Evolutionary conservation across 208 protist species (phyloP).

Genomic region (Acanthamoeba rhysodes): DNA sequence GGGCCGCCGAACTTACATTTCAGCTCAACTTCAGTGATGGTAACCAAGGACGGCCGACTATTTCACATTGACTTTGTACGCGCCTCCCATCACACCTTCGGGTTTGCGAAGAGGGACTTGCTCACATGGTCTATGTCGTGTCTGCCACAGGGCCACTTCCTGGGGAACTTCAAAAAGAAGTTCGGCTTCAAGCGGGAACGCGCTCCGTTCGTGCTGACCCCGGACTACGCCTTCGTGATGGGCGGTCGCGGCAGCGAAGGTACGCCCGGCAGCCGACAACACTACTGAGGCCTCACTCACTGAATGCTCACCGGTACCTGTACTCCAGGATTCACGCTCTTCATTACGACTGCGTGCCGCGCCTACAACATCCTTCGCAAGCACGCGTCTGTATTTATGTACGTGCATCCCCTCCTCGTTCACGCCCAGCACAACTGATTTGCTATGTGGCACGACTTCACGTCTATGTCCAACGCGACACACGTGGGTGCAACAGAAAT

Average conservation of each 20-base stretch:
- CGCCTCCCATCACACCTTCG: not conserved
- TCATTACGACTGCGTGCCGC: slow-evolving; percentile 83
- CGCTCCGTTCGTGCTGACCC: slow-evolving; percentile 92
- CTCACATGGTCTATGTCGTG: not conserved
- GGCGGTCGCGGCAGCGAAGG: slow-evolving; percentile 88
- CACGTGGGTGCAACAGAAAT: too few species aligned
- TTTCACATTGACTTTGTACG: slow-evolving; percentile 93
- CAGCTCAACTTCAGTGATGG: not conserved
- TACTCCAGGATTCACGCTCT: slow-evolving; percentile 63
- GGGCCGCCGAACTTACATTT: too few species aligned
- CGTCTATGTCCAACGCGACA: too few species aligned
- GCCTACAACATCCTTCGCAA: slow-evolving; percentile 90
- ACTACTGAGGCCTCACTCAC: too few species aligned
- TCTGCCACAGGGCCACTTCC: slow-evolving; percentile 88
- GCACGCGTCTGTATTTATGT: slow-evolving; percentile 89
- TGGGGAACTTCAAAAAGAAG: slow-evolving; percentile 91
- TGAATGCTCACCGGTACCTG: too few species aligned
- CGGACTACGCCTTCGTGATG: slow-evolving; percentile 90
- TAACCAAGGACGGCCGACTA: not conserved
- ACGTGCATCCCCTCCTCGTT: slow-evolving; percentile 87
- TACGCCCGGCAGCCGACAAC: not conserved
- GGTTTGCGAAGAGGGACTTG: not conserved
- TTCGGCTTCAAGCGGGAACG: slow-evolving; percentile 83
- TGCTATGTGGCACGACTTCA: too few species aligned
- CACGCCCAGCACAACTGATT: too few species aligned